phyloP scores from a whole-genome alignment of 345 rosid species.

The Erucastrum elatum region DNA sequence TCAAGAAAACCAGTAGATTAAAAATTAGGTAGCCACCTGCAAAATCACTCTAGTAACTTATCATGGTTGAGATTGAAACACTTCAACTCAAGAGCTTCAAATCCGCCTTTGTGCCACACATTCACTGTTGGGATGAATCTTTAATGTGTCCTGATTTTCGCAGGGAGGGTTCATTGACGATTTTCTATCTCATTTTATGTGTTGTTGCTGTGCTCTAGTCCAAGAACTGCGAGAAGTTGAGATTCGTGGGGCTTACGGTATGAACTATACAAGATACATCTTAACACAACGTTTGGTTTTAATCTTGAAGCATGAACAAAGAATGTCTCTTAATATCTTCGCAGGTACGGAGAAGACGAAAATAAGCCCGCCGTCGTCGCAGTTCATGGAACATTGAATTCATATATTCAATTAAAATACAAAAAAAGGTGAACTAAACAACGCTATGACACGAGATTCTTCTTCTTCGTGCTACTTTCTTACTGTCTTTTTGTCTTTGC shows the following conservation, averaged over 20 bases:
- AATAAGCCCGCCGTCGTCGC: conserved; percentile 75
- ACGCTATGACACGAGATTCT: conserved; percentile 15
- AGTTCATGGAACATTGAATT: conserved; percentile 71
- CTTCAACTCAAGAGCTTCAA: background rate
- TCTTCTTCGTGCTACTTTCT: conserved; percentile 22
- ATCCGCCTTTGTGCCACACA: background rate
- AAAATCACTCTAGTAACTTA: background rate
- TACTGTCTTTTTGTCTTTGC: background rate
- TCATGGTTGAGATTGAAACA: background rate
- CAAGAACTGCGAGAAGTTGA: conserved; percentile 98
- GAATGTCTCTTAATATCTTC: conserved; percentile 17
- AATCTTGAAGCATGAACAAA: background rate
- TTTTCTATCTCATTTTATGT: conserved; percentile 94
- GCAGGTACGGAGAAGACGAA: conserved; percentile 80
- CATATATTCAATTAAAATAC: background rate
- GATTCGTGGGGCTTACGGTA: conserved; percentile 77
- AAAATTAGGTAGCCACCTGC: background rate
- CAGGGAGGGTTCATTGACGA: conserved; percentile 95
- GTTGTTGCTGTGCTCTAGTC: conserved; percentile 98
- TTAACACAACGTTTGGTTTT: background rate
- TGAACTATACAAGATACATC: conserved; percentile 3
- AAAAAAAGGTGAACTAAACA: conserved; percentile 23
- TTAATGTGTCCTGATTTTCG: background rate
- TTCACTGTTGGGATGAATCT: background rate
- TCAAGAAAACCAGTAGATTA: background rate